Base-by-base conservation (phyloP, 2,329 filamentous ascomycete genomes). In the Colletotrichum sp. region DNA sequence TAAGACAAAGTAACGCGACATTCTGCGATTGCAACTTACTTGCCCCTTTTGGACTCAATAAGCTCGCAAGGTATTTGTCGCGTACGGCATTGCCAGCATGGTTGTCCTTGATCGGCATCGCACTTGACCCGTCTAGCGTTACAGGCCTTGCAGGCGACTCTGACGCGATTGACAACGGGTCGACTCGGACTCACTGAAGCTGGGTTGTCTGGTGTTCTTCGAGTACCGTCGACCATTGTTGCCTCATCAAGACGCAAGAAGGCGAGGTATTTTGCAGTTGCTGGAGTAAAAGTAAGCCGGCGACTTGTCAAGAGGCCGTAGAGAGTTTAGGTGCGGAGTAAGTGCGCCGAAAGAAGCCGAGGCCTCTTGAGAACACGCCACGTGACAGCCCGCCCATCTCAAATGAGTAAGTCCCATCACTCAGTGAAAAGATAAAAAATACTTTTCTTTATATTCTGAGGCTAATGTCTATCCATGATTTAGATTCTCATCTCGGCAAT, bases 111-210 rank as follows among this genome's bases (percentile, higher is more conserved):
- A 18, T 43, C 68, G 12, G 68, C 68, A 6, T 75, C 68, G 13
- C 68, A 75, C 26, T 75, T 75, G n/a, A 75, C 68, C 26, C 72
- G 60, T 30, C 72, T 55, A 7, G 61, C 69, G 3, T 71, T 71
- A 12, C 68, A 75, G 9, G 68, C 60, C 16, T 75, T 75, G 43
- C 68, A 75, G n/a, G 72, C 72, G 10, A 75, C 52, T n/a, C 36
- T 81, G 80, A 79, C 82, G 21, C 72, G 72, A 24, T 71, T 18
- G 7, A 18, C 24, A 4, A 36, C 18, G 24, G 70, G 52, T 21
- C 12, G 65, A 21, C 9, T 13, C 32, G 60, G 18, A 6, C 63
- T 38, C 18, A 9, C 34, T 8, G 26, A 3, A 4, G 79, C 24
- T n/a, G 34, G 61, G 6, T 52, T 52, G 15, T 48, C 70, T 24